Percentiles rank a stretch among this genome's conserved stretches.
phyloP scores from a whole-genome alignment of 1,284 basidiomycete genomes.

The Tilletiopsis washingtonensis region DNA sequence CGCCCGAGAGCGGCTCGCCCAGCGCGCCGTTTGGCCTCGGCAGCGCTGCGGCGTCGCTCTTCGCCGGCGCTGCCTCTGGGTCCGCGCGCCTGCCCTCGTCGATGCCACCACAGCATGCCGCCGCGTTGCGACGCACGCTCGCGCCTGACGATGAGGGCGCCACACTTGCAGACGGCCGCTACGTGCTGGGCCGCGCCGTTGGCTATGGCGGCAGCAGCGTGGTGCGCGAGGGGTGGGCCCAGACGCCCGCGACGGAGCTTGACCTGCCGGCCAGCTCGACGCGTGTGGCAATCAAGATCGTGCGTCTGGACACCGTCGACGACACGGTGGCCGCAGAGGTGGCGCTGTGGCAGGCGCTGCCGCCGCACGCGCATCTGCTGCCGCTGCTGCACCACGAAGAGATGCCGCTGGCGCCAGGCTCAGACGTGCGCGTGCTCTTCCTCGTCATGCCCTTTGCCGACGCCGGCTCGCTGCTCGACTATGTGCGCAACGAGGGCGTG shows the following conservation, averaged over 20 bases:
- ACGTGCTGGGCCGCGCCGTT: slow-evolving; percentile 67
- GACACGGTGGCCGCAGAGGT: slow-evolving; percentile 19
- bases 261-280: slow-evolving; percentile 11
- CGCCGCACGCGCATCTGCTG: slow-evolving; percentile 27
- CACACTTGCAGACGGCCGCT: slow-evolving; percentile 48
- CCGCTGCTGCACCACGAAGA: slow-evolving; percentile 29
- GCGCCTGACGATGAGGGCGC: slow-evolving; percentile 29
- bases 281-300: slow-evolving; percentile 32
- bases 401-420: slow-evolving; percentile 2
- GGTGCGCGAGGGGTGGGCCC: slow-evolving; percentile 58
- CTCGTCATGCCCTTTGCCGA: slow-evolving; percentile 38
- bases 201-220: slow-evolving; percentile 81
- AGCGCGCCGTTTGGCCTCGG: no score
- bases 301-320: slow-evolving; percentile 13
- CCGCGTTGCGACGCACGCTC: no score
- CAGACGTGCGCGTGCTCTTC: slow-evolving; percentile 9
- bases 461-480: slow-evolving; percentile 30
- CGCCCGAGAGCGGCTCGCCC: no score
- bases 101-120: no score
- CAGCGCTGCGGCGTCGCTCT: no score
- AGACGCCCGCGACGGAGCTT: slow-evolving; percentile 2
- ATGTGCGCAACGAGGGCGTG: slow-evolving; percentile 29
- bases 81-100: no score
- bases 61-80: no score
- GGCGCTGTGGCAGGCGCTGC: slow-evolving; percentile 27